Conservation (phyloP, 2,329 filamentous ascomycete genomes). For the Trichoderma atroviride region DNA sequence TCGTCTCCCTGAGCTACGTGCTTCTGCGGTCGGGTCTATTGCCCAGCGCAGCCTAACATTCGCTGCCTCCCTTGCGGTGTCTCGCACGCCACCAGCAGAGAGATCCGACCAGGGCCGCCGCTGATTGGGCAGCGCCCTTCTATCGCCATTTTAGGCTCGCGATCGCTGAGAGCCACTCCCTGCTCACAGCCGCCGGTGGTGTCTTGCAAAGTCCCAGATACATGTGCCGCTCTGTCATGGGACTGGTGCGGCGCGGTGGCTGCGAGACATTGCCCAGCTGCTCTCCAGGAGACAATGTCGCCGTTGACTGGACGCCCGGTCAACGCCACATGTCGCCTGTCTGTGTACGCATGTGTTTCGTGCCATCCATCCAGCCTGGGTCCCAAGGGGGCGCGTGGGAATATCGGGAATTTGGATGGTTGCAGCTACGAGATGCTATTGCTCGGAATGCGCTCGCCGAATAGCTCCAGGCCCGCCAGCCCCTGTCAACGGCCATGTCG, state of each 20-base stretch:
- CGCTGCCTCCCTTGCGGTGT: conserved; percentile 12
- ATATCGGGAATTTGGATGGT: conserved; percentile 1
- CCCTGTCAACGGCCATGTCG: conserved; percentile 8
- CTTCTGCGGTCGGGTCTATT: conserved; percentile 3
- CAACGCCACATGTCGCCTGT: conserved; percentile 7
- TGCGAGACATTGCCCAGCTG: conserved; percentile 27
- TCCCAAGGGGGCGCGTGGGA: conserved; percentile 3
- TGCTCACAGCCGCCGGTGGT: conserved; percentile 17
- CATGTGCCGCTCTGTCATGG: conserved; percentile 24
- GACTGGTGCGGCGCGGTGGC: conserved; percentile 21
- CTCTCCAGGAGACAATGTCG: conserved; percentile 2
- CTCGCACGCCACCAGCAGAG: conserved; percentile 12
- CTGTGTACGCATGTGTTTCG: conserved; percentile 2
- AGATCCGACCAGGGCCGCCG: conserved; percentile 3
- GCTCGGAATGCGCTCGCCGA: conserved; percentile 23
- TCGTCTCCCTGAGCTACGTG: neutral
- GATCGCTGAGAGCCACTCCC: conserved; percentile 23
- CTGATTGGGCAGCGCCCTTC: conserved; percentile 19
- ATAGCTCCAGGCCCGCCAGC: conserved; percentile 5
- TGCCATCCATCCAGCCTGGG: conserved; percentile 1
- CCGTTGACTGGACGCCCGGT: conserved; percentile 18
- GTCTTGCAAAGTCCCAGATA: conserved; percentile 20
- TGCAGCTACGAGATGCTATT: conserved; percentile 8
- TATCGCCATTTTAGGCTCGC: conserved; percentile 18
- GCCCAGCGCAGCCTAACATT: conserved; percentile 11